phyloP scores from a whole-genome alignment of 2,329 filamentous ascomycete genomes.

The Aspergillus sp. region DNA sequence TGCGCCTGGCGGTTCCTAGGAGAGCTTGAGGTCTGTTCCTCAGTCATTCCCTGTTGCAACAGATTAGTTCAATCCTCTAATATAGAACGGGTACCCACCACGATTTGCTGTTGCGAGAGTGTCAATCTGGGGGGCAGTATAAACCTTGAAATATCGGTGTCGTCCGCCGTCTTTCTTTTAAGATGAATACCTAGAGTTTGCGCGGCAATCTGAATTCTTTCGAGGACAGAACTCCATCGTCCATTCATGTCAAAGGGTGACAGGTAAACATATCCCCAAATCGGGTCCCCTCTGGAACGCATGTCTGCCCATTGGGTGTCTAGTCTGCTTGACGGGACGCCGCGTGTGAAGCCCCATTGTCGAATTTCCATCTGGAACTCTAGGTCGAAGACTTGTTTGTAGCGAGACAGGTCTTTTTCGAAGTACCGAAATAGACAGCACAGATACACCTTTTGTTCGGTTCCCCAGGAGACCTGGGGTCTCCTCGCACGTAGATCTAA shows the following conservation, averaged over 20 bases:
- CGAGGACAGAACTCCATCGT: slow-evolving; percentile 13
- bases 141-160: slow-evolving; percentile 9
- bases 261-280: slow-evolving; percentile 24
- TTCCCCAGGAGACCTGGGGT: slow-evolving; percentile 16
- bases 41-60: no score
- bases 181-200: slow-evolving; percentile 1
- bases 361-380: slow-evolving; percentile 21
- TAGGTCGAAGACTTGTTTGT: slow-evolving; percentile 24
- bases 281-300: slow-evolving; percentile 6
- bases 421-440: slow-evolving; percentile 28
- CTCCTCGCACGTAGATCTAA: neutral
- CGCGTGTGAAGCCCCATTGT: slow-evolving; percentile 16
- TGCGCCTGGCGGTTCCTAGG: no score
- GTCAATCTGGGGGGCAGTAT: neutral
- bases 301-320: slow-evolving; percentile 24
- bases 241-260: slow-evolving; percentile 16
- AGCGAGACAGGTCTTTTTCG: slow-evolving; percentile 2
- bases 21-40: no score
- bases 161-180: slow-evolving; percentile 9
- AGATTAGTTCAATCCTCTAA: no score
- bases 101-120: neutral
- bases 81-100: neutral
- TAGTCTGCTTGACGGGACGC: slow-evolving; percentile 9
- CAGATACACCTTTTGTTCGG: slow-evolving; percentile 15
- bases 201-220: slow-evolving; percentile 14